Evolutionary conservation across 768 basidiomycete species (phyloP), one percentile per base, ranked within the genome.

Genomic region (Suillus placidus): DNA sequence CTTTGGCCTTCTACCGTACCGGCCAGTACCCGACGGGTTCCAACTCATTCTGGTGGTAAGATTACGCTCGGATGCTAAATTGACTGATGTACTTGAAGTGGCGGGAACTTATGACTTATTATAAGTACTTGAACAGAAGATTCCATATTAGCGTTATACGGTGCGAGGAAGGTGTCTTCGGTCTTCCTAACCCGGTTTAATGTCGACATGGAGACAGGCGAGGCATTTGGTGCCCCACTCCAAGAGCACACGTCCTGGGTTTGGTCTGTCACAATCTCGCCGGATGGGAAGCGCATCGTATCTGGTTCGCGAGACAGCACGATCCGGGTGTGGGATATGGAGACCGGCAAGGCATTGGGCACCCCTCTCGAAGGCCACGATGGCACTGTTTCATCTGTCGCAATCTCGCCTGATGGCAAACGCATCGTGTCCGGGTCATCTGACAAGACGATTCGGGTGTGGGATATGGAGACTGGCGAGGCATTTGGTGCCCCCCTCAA

Each of bases 301-400:
- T 64, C 58, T 26, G 60, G 64, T 16, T 62, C 63, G 2, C 6
- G 8, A 2, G 64, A 64, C 14, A 64, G n/a, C 6, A 47, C 26
- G 0, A 62, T 64, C 5, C 18, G 60, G 30, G 37, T 62, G 30
- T 62, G 64, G 64, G 43, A 51, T 62, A 26, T 45, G 23, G 26
- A 64, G 51, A 61, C 60, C 3, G 43, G 45, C 10, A 4, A 35
- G 6, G 12, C 20, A 26, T 37, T 62, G 7, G 38, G 47, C 2
- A 13, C 37, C 40, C 30, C 63, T 42, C 56, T 64, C n/a, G 5
- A 12, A 34, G 63, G 63, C 12, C 23, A 65, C 30, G 52, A 23
- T 51, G 20, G 58, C 34, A 18, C 64, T 18, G 70, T 71, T 10
- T 2, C 0, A 0, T 65, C 63, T 13, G 67, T 70, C 2, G 47